These are phyloP conservation scores for Cryptosporidium sp. DNA, from an alignment of 169 alveolate species.

Conservation along the genomic window DNA sequence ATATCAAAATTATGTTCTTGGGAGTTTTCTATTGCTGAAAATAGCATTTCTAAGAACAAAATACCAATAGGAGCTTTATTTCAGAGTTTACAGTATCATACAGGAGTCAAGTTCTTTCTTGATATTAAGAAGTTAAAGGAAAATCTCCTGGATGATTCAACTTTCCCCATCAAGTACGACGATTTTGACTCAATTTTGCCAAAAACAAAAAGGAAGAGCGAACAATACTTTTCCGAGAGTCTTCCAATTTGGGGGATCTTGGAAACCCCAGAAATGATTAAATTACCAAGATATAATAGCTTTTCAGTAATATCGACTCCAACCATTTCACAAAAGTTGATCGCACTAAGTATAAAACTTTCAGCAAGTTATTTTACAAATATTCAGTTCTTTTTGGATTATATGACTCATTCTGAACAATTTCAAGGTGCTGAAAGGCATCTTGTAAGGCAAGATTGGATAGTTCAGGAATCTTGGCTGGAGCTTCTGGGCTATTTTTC, in stretches of 20 bases:
- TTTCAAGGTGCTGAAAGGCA: slow-evolving; percentile 69
- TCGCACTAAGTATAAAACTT: slow-evolving; percentile 61
- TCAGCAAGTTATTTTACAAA: slow-evolving; percentile 63
- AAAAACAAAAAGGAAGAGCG: slow-evolving; percentile 34
- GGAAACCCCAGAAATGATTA: slow-evolving; percentile 62
- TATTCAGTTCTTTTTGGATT: slow-evolving; percentile 55
- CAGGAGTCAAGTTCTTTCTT: slow-evolving; percentile 46
- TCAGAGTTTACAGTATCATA: slow-evolving; percentile 32
- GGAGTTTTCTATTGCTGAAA: slow-evolving; percentile 56
- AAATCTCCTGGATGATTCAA: slow-evolving; percentile 22
- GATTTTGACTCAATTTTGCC: slow-evolving; percentile 51
- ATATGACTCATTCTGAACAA: slow-evolving; percentile 37
- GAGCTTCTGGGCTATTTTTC: slow-evolving; percentile 61
- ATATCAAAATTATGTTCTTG: slow-evolving; percentile 56
- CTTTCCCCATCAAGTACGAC: slow-evolving; percentile 58
- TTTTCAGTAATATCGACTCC: slow-evolving; percentile 74
- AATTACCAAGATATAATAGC: slow-evolving; percentile 61
- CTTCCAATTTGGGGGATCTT: slow-evolving; percentile 68
- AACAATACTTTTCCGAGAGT: slow-evolving; percentile 64
- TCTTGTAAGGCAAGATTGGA: slow-evolving; percentile 68
- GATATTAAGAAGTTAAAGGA: slow-evolving; percentile 58
- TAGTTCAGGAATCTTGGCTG: slow-evolving; percentile 66
- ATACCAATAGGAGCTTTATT: slow-evolving; percentile 68
- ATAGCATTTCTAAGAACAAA: slow-evolving; percentile 51
- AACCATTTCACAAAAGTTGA: slow-evolving; percentile 64